A percentile compares a stretch with the other conserved stretches of the same genome.
Evolutionary conservation across 352 stramenopile genomes (phyloP).

Genomic region (Globisporangium acanthophoron): DNA sequence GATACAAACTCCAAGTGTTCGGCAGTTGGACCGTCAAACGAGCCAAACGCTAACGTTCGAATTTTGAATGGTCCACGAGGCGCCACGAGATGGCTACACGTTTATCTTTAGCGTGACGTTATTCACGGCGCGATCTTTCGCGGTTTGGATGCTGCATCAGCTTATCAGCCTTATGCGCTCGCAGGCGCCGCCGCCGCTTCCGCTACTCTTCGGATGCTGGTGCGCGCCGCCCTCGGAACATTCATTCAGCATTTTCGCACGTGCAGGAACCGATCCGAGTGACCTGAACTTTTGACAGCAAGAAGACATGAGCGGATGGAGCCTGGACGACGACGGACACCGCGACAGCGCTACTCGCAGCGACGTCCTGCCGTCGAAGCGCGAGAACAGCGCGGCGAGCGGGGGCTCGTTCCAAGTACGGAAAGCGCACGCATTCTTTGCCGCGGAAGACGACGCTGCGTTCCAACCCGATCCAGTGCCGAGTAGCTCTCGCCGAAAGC

Average conservation of each 20-base stretch:
- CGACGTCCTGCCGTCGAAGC: constrained; percentile 1
- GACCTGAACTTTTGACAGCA: background rate
- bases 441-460: constrained; percentile 5
- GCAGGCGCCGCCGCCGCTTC: too few relatives aligned
- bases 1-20: background rate
- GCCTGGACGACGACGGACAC: background rate
- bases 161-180: too few relatives aligned
- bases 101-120: too few relatives aligned
- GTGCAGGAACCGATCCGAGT: too few relatives aligned
- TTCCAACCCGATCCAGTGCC: background rate
- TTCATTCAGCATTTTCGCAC: background rate
- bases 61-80: background rate
- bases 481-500: constrained; percentile 15
- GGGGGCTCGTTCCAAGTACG: constrained; percentile 9
- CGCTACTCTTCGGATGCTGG: too few relatives aligned
- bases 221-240: too few relatives aligned
- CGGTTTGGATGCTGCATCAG: too few relatives aligned
- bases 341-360: background rate
- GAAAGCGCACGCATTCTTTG: constrained; percentile 26
- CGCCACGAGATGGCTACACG: background rate
- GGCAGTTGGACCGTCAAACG: background rate
- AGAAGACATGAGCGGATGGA: constrained; percentile 7
- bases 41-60: background rate
- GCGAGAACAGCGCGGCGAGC: background rate
- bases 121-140: too few relatives aligned